phyloP scores from a whole-genome alignment of 495 filamentous ascomycete species.

The Hyaloscypha hepaticicola region DNA sequence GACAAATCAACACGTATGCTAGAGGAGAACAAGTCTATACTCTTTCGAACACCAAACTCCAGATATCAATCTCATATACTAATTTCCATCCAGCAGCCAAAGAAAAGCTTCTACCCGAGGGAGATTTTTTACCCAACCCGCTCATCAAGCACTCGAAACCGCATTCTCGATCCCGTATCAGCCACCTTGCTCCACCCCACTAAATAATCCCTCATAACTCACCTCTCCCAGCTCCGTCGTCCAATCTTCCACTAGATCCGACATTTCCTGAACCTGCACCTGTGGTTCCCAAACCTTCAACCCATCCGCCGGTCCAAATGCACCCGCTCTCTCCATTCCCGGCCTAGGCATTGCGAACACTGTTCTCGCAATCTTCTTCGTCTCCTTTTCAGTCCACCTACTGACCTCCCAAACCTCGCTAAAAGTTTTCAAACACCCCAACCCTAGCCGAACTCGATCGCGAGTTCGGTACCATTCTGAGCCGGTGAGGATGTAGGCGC shows the following conservation, averaged over 20 bases:
- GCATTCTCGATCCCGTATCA: neutral
- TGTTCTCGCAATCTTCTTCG: conserved; percentile 54
- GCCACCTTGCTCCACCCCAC: neutral
- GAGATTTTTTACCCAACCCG: too few species aligned
- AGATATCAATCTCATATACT: neutral
- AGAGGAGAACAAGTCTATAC: too few species aligned
- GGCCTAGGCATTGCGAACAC: conserved; percentile 27
- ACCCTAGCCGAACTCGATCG: conserved; percentile 61
- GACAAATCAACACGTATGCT: too few species aligned
- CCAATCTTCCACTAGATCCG: neutral
- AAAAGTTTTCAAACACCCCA: conserved; percentile 64
- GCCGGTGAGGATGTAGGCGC: conserved; percentile 47
- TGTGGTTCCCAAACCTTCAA: neutral
- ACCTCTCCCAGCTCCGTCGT: neutral
- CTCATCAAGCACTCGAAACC: neutral
- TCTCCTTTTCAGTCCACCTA: conserved; percentile 58
- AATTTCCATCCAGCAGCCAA: neutral
- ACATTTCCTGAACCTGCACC: neutral
- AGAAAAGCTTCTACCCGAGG: neutral
- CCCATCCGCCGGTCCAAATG: neutral
- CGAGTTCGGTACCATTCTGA: conserved; percentile 60
- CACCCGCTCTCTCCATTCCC: neutral
- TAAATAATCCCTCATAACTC: neutral
- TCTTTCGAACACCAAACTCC: too few species aligned
- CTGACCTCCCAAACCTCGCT: conserved; percentile 67